These are phyloP conservation scores for Ganoderma meredithae DNA, from an alignment of 1,284 basidiomycete species.

Conservation along the genomic window DNA sequence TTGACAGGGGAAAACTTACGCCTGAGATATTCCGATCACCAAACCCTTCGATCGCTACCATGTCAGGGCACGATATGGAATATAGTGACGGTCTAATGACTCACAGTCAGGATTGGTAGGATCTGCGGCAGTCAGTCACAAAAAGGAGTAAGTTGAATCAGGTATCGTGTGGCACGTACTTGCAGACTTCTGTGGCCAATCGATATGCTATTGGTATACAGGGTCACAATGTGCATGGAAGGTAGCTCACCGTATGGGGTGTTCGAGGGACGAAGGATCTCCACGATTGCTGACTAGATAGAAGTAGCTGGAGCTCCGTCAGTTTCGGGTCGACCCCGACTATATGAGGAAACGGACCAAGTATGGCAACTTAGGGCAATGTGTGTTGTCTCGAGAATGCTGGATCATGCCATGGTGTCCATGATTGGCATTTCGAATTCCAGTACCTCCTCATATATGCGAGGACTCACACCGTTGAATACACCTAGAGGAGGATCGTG, in stretches of 20 bases:
- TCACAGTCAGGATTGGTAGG: neutral
- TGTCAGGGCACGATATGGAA: neutral
- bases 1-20: neutral
- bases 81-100: neutral
- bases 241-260: neutral
- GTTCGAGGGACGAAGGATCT: neutral
- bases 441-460: neutral
- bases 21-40: conserved; percentile 5
- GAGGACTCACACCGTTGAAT: neutral
- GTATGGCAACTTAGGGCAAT: conserved; percentile 6
- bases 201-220: neutral
- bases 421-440: neutral
- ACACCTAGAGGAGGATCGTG: neutral
- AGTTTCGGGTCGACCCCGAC: neutral
- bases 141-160: neutral
- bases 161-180: neutral
- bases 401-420: neutral
- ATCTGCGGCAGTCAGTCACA: neutral
- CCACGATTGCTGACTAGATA: neutral
- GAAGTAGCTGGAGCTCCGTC: neutral
- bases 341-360: neutral
- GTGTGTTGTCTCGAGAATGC: conserved; percentile 3
- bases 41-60: neutral
- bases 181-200: neutral
- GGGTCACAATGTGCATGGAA: neutral